Base-by-base conservation (phyloP, 805 yeast genomes). In the Hanseniaspora taiwanica region DNA sequence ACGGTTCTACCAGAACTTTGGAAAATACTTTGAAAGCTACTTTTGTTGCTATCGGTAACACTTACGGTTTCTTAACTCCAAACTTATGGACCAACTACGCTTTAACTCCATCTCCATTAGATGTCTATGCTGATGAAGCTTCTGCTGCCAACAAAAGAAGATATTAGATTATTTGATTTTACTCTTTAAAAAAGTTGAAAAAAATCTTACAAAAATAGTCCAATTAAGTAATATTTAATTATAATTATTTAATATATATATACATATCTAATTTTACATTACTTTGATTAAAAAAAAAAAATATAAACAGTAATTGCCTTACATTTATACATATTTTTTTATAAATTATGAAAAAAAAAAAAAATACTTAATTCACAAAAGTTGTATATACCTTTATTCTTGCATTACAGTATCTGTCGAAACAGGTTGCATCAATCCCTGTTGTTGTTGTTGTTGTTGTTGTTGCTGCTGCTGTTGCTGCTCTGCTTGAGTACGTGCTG, bases 21-120 rank as follows among this genome's bases (percentile, higher is more conserved):
- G 98, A 91, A 78, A 91, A 91, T 95, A 91, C 98, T 69, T 82
- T 91, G 68, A 91, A 91, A 81, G 98, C 98, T 65, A 84, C 96
- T 63, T 91, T 91, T 78, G 87, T 81, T 71, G 98, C 98, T 64
- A 81, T 91, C 64, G 96, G 96, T 76, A 89, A 87, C 94, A 85
- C 98, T 59, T 91, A 91, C 85, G 96, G 94, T 75, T 91, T 87
- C 97, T 81, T 91, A 74, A 91, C 98, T 69, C 98, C 98, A 66
- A 82, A 87, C 94, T 78, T 91, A 72, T 91, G 98, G 98, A 72
- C 73, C 60, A 82, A 78, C 60, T 76, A 78, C 62, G 76, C 83
- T 52, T 77, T 87, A 65, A 76, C 77, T 63, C 74, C 82, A 57
- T 83, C 94, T 65, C 98, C 98, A 68, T 76, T 91, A 69, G 98